Evolutionary conservation across 2,329 filamentous ascomycete species (phyloP), one percentile per base, ranked within the genome.

Genomic region (Atkinsonella texensis): DNA sequence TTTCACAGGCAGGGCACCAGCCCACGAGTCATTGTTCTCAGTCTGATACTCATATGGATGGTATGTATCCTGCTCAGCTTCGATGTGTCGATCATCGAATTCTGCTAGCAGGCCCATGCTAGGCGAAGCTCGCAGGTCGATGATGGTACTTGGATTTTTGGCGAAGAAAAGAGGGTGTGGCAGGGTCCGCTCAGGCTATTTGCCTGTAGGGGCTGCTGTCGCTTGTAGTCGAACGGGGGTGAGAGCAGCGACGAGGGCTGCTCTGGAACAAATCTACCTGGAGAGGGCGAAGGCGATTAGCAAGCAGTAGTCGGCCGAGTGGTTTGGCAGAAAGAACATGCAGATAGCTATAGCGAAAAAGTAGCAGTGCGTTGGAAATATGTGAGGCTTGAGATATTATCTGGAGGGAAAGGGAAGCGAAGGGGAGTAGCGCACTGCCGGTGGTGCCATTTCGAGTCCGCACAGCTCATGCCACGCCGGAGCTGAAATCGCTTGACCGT

Each of bases 1-100:
- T 83, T 95, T 95, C 80, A 94, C 82, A 65, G 93, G 93, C 63
- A 98, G 81, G 66, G 91, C 87, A 65, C 90, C 88, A 63, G 91
- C 93, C 93, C 93, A 94, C 60, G 88, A 91, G 68, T 65, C 70
- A 68, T 89, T 89, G 74, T 89, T 89, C 69, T 89, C 84, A 55
- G 83, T 84, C 70, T 93, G 84, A 72, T 93, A 97, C 69, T 89
- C 83, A 82, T 91, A 96, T 49, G 77, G 80, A 65, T 77, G 73
- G 65, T 83, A 83, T 65, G 73, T 66, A 61, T 80, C 74, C 60
- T 75, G 73, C 65, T 80, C 74, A 59, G 79, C 75, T 60, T 81
- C 79, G 62, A 77, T 77, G 69, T 83, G 73, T 79, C 79, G 79
- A 69, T 84, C 81, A 76, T 83, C 77, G 71, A 84, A 84, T 58